A percentile compares a stretch with the other conserved stretches of the same genome.
Conservation (phyloP, 768 basidiomycete genomes). For the Russula compacta region DNA sequence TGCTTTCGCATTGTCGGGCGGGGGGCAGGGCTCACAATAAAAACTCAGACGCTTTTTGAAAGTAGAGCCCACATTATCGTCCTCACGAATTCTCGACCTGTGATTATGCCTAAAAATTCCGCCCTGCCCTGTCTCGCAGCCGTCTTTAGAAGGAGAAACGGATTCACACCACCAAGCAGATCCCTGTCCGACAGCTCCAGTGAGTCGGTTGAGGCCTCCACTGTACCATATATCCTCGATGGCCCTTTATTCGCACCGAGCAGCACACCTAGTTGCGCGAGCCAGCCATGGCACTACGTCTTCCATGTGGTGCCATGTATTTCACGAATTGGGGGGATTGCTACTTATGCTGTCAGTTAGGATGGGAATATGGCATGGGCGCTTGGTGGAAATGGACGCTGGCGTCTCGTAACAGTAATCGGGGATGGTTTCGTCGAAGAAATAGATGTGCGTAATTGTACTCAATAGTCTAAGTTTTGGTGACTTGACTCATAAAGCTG, state of each 20-base stretch:
- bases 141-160: conserved; percentile 1
- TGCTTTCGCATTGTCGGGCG: neutral
- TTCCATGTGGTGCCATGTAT: neutral
- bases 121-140: neutral
- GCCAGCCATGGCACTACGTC: conserved; percentile 13
- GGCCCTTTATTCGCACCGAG: neutral
- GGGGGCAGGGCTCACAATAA: neutral
- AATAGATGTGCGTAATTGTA: neutral
- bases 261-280: conserved; percentile 7
- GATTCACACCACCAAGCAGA: neutral
- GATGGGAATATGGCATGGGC: conserved; percentile 11
- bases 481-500: neutral
- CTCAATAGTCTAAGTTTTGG: neutral
- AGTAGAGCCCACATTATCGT: neutral
- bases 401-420: conserved; percentile 11
- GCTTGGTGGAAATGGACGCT: conserved; percentile 2
- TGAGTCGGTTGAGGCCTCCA: neutral
- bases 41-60: neutral
- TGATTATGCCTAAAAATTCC: neutral
- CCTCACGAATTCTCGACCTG: neutral
- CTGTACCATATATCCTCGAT: neutral
- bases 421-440: conserved; percentile 8
- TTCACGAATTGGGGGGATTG: neutral
- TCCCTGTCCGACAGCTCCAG: neutral
- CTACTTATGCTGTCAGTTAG: neutral